Evolutionary conservation across 2,329 filamentous ascomycete species (phyloP).

Genomic region (Aspergillus sp.): DNA sequence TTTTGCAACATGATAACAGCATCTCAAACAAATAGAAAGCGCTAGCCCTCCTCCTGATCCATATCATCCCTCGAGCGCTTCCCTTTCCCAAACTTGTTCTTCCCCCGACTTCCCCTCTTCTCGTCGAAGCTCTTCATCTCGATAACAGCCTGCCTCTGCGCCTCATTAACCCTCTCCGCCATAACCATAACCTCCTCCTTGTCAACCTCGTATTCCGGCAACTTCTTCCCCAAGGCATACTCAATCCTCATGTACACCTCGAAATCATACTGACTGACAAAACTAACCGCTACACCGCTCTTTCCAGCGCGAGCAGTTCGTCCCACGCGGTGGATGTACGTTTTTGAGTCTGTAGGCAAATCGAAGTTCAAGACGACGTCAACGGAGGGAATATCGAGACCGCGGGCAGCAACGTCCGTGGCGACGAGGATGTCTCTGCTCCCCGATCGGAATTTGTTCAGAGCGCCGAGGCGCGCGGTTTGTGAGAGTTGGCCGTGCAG

Average conservation of each 20-base stretch:
- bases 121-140: slow-evolving; percentile 85
- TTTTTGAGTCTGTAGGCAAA: slow-evolving; percentile 82
- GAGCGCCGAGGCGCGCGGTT: slow-evolving; percentile 79
- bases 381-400: slow-evolving; percentile 90
- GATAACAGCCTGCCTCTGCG: slow-evolving; percentile 75
- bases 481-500: slow-evolving; percentile 92
- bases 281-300: slow-evolving; percentile 75
- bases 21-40: background rate
- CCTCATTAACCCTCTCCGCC: slow-evolving; percentile 76
- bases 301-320: slow-evolving; percentile 87
- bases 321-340: slow-evolving; percentile 87
- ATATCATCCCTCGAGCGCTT: slow-evolving; percentile 66
- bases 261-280: slow-evolving; percentile 88
- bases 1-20: slow-evolving; percentile 1
- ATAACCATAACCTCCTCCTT: slow-evolving; percentile 88
- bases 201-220: slow-evolving; percentile 69
- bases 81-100: slow-evolving; percentile 55
- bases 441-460: slow-evolving; percentile 85
- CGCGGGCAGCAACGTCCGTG: slow-evolving; percentile 90
- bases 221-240: slow-evolving; percentile 75
- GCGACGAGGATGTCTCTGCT: slow-evolving; percentile 84
- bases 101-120: slow-evolving; percentile 58
- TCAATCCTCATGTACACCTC: slow-evolving; percentile 83
- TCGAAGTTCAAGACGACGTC: slow-evolving; percentile 87
- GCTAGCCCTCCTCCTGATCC: slow-evolving; percentile 74